These are phyloP conservation scores for Dipteronia sinensis DNA, from an alignment of 345 rosid genomes.

Conservation along the genomic window DNA sequence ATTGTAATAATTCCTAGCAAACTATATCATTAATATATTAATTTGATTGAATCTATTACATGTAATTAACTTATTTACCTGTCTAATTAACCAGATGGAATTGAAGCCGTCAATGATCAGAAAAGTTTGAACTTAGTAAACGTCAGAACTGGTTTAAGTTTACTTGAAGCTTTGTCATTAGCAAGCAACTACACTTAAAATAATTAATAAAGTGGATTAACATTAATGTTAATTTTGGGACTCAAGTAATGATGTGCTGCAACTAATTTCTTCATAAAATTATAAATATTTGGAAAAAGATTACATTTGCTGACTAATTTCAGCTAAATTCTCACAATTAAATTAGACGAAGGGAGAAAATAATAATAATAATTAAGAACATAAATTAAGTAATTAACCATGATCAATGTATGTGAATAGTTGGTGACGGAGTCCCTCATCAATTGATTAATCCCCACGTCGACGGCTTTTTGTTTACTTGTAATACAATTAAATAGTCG, in stretches of 20 bases:
- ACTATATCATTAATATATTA: too few relatives aligned
- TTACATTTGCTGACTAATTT: too few relatives aligned
- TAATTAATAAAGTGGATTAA: too few relatives aligned
- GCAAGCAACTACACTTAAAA: background rate
- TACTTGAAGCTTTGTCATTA: constrained; percentile 1
- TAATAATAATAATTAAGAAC: background rate
- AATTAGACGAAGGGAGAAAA: too few relatives aligned
- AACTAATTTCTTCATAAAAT: background rate
- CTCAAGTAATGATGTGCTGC: background rate
- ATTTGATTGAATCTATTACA: too few relatives aligned
- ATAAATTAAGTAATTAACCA: background rate
- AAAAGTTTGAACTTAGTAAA: background rate
- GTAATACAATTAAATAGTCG: too few relatives aligned
- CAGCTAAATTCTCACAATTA: too few relatives aligned
- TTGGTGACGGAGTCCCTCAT: background rate
- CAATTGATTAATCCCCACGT: constrained; percentile 4
- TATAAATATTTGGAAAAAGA: background rate
- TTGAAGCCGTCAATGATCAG: background rate
- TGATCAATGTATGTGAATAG: background rate
- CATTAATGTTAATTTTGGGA: background rate
- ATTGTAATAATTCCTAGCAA: too few relatives aligned
- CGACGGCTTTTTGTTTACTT: background rate
- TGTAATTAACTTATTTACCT: too few relatives aligned
- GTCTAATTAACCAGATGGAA: background rate
- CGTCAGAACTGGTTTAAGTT: background rate